phyloP scores from a whole-genome alignment of 371 early-diverging fungal genomes.

The Mucor racemosus region DNA sequence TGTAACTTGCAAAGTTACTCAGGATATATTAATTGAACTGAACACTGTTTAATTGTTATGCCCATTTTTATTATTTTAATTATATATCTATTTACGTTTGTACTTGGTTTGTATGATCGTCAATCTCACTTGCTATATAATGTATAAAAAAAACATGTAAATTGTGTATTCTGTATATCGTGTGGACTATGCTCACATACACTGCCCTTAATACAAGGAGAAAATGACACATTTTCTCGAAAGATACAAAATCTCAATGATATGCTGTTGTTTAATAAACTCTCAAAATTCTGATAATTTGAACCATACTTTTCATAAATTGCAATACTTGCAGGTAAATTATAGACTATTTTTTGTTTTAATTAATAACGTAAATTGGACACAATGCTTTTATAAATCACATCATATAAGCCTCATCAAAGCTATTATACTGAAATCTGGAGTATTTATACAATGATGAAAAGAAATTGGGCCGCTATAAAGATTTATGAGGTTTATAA shows the following conservation, averaged over 20 bases:
- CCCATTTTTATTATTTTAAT: not conserved
- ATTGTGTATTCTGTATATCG: no score
- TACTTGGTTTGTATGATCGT: no score
- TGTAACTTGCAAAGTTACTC: conserved; percentile 17
- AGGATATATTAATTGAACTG: conserved; percentile 7
- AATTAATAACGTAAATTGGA: not conserved
- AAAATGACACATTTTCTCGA: no score
- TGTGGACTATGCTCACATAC: no score
- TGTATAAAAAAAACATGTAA: not conserved
- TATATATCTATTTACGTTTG: not conserved
- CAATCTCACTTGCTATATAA: not conserved
- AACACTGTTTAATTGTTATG: not conserved
- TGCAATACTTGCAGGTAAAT: not conserved
- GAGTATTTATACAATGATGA: no score
- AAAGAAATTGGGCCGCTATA: not conserved
- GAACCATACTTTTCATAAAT: not conserved
- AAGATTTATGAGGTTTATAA: not conserved
- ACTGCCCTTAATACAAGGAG: no score
- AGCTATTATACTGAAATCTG: no score
- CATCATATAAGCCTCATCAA: not conserved
- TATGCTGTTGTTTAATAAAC: no score
- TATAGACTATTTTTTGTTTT: not conserved
- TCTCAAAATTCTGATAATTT: no score
- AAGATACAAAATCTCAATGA: no score
- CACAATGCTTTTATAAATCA: not conserved